Conservation (phyloP, 495 filamentous ascomycete genomes). For the Hyaloscypha hepaticicola region DNA sequence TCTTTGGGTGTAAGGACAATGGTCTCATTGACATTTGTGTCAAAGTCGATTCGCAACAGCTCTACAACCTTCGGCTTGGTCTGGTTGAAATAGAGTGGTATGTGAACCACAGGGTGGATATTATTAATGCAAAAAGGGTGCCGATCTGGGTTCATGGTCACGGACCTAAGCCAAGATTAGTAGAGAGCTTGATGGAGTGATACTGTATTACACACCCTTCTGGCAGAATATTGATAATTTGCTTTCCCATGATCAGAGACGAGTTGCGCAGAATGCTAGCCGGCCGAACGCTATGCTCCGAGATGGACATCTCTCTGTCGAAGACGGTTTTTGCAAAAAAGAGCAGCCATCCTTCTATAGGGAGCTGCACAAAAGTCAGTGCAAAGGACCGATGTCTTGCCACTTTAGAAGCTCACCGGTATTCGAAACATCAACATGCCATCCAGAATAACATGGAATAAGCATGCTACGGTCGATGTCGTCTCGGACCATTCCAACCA, state of each 20-base stretch:
- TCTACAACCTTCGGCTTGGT: slow-evolving; percentile 85
- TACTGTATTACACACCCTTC: slow-evolving; percentile 68
- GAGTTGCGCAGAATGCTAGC: slow-evolving; percentile 82
- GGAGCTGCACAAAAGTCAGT: slow-evolving; percentile 48
- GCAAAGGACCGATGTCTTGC: neutral
- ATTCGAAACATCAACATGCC: slow-evolving; percentile 90
- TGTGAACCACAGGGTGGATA: slow-evolving; percentile 52
- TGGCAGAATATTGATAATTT: slow-evolving; percentile 94
- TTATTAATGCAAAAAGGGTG: slow-evolving; percentile 74
- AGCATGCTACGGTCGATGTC: slow-evolving; percentile 63
- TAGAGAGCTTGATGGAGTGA: slow-evolving; percentile 10
- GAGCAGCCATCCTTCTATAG: slow-evolving; percentile 65
- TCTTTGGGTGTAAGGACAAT: slow-evolving; percentile 72
- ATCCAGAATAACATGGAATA: slow-evolving; percentile 69
- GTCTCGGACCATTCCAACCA: slow-evolving; percentile 88
- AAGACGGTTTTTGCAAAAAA: slow-evolving; percentile 73
- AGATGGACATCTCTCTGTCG: slow-evolving; percentile 86
- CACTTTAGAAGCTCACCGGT: slow-evolving; percentile 50
- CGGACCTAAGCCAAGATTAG: slow-evolving; percentile 56
- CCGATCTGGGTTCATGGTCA: slow-evolving; percentile 76
- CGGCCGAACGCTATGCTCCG: slow-evolving; percentile 83
- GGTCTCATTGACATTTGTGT: slow-evolving; percentile 73
- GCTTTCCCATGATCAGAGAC: slow-evolving; percentile 89
- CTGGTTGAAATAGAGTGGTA: slow-evolving; percentile 93
- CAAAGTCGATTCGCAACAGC: slow-evolving; percentile 77